Base-by-base conservation (phyloP, 768 basidiomycete species). In the Epithele typhae region DNA sequence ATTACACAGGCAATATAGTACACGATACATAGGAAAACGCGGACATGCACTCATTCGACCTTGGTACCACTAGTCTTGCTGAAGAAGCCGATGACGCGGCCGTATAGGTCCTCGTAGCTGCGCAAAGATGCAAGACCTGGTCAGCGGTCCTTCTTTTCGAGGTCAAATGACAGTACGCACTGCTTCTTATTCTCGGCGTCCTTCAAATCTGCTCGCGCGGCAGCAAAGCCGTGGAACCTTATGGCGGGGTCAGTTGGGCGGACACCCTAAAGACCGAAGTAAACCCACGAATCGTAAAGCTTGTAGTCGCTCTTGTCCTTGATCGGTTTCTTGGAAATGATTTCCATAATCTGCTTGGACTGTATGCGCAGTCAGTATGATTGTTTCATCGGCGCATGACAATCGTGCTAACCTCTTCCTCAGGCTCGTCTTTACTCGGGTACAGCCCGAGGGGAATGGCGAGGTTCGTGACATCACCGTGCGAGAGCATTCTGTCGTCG, bases 141-240 rank as follows among this genome's bases (percentile, higher is more conserved):
- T n/a, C n/a, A n/a, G n/a, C n/a, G n/a, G n/a, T n/a, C n/a, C n/a
- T n/a, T n/a, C n/a, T n/a, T n/a, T n/a, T n/a, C n/a, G n/a, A 42
- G 23, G 24, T 9, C 24, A 15, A 35, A 23, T 17, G 39, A 54
- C 56, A 10, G 27, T 33, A 45, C 67, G 47, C 64, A 82, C 72
- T 77, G 75, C 58, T 75, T 75, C 59, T 73, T 73, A 61, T 81
- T 82, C 47, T 81, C 78, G 18, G 67, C 60, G 42, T 82, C 68
- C 22, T 72, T 68, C 43, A 83, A 66, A 58, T 84, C 67, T 2
- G 71, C 81, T 38, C 81, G 69, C 3, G 82, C 82, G 17, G 79
- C 82, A 4, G 81, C 78, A 69, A 74, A 85, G 25, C 81, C 81
- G 53, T 84, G 82, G 65, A 75, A 74, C 67, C 77, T 79, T 46